A percentile compares a stretch with the other conserved stretches of the same genome.
phyloP scores from a whole-genome alignment of 2,329 filamentous ascomycete species.

The Hypoxylon sp. region DNA sequence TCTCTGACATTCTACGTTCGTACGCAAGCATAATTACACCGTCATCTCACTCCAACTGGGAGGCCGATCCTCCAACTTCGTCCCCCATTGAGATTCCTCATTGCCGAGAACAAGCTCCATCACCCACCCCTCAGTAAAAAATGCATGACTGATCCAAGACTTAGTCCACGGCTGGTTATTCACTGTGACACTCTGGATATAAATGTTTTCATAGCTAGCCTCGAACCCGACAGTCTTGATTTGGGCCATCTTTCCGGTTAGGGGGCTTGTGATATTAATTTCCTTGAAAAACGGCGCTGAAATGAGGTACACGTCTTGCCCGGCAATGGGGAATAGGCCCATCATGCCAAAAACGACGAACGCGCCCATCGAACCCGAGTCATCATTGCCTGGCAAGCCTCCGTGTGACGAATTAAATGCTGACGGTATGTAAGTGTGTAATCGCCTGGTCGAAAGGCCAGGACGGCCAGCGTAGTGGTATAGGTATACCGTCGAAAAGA shows the following conservation, averaged over 20 bases:
- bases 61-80: conserved; percentile 64
- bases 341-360: conserved; percentile 73
- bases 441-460: conserved; percentile 62
- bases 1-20: not conserved
- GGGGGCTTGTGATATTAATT: conserved; percentile 64
- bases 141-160: conserved; percentile 74
- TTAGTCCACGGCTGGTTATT: conserved; percentile 68
- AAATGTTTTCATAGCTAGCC: conserved; percentile 66
- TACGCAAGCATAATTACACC: conserved; percentile 12
- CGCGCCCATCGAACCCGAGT: conserved; percentile 74
- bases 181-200: conserved; percentile 70
- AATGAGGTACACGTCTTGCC: conserved; percentile 75
- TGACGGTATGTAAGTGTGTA: conserved; percentile 72
- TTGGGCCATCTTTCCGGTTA: conserved; percentile 70
- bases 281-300: conserved; percentile 73
- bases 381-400: conserved; percentile 75
- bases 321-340: conserved; percentile 72
- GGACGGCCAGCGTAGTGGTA: conserved; percentile 75
- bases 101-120: conserved; percentile 73
- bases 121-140: conserved; percentile 70
- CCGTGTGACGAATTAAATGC: conserved; percentile 70
- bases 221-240: conserved; percentile 72
- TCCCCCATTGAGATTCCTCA: conserved; percentile 75
- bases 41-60: conserved; percentile 49
- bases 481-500: conserved; percentile 71